Conservation (phyloP, 2,329 filamentous ascomycete species). For the Cercospora nicotianae region DNA sequence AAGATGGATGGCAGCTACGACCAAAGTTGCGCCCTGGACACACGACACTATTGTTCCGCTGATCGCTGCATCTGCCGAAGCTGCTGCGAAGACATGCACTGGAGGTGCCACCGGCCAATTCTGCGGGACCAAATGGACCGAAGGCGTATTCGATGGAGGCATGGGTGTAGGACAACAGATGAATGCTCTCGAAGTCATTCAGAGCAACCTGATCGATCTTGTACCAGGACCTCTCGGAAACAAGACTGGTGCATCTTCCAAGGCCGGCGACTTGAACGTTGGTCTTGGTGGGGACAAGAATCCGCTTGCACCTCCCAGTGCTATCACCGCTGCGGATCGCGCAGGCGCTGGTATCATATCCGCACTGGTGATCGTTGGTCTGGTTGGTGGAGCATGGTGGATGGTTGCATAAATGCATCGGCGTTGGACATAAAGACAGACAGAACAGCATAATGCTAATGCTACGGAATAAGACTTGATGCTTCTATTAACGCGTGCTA, state of each 20-base stretch:
- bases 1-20: conserved; percentile 55
- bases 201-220: conserved; percentile 44
- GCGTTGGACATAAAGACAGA: background rate
- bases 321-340: conserved; percentile 29
- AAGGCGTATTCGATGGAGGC: conserved; percentile 46
- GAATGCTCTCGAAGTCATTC: conserved; percentile 56
- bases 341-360: conserved; percentile 29
- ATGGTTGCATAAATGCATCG: conserved; percentile 23
- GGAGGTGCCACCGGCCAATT: conserved; percentile 49
- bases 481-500: background rate
- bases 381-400: conserved; percentile 30
- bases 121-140: conserved; percentile 48
- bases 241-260: conserved; percentile 49
- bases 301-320: conserved; percentile 29
- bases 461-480: conserved; percentile 7
- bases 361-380: conserved; percentile 25
- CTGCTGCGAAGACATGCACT: conserved; percentile 54
- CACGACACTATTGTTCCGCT: conserved; percentile 52
- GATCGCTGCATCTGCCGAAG: conserved; percentile 54
- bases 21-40: conserved; percentile 60
- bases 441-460: conserved; percentile 11
- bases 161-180: conserved; percentile 59
- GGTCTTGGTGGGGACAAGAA: conserved; percentile 27
- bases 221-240: conserved; percentile 49
- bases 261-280: conserved; percentile 21